Percentiles rank a stretch among this genome's conserved stretches.
These are phyloP conservation scores for Coprinopsis sp. DNA, from an alignment of 768 basidiomycete species.

Conservation along the genomic window DNA sequence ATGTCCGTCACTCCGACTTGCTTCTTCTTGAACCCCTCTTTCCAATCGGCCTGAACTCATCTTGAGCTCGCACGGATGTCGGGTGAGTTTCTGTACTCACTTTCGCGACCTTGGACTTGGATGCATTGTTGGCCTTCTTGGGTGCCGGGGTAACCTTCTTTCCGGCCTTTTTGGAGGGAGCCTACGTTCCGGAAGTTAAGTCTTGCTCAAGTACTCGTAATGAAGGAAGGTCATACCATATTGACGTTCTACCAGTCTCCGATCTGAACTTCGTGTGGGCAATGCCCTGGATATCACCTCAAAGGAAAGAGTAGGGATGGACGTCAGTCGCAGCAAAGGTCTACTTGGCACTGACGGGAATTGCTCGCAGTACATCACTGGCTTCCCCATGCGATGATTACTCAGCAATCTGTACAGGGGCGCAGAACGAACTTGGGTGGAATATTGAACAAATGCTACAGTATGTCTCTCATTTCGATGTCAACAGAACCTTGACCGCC, in stretches of 20 bases:
- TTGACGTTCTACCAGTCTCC: too few relatives aligned
- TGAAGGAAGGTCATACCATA: conserved; percentile 15
- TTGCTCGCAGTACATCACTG: background rate
- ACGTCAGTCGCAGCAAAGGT: background rate
- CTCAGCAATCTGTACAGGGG: background rate
- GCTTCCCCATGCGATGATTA: background rate
- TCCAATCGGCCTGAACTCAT: conserved; percentile 88
- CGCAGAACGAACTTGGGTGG: background rate
- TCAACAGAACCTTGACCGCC: conserved; percentile 35
- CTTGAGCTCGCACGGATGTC: conserved; percentile 8
- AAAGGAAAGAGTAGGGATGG: too few relatives aligned
- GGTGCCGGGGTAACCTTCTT: conserved; percentile 68
- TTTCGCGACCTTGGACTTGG: conserved; percentile 67
- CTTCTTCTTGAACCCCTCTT: conserved; percentile 99
- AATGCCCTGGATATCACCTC: too few relatives aligned
- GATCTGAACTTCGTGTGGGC: too few relatives aligned
- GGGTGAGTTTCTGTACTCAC: conserved; percentile 30
- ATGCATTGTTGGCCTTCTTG: conserved; percentile 49
- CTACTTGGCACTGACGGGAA: background rate
- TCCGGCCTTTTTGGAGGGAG: conserved; percentile 85
- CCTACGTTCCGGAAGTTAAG: conserved; percentile 38
- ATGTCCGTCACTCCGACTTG: conserved; percentile 97
- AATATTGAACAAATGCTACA: background rate
- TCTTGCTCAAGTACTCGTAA: background rate
- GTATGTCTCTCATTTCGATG: conserved; percentile 3